Conservation (phyloP, 2,329 filamentous ascomycete genomes). For the Pseudogymnoascus sp. region DNA sequence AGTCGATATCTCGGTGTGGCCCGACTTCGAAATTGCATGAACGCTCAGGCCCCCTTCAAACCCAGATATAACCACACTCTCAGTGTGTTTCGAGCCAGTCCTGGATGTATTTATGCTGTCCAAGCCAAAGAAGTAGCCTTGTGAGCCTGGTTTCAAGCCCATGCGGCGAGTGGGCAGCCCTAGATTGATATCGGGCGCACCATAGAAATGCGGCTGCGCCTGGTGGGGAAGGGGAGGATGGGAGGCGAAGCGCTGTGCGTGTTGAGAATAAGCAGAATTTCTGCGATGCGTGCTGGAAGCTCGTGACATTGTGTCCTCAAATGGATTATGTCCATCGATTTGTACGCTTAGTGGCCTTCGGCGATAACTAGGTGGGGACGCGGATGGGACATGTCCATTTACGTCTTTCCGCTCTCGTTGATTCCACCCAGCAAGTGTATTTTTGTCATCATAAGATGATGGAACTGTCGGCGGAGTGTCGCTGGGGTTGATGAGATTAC, state of each 20-base stretch:
- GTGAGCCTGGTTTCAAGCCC: conserved; percentile 56
- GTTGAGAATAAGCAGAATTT: conserved; percentile 47
- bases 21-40: conserved; percentile 64
- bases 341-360: conserved; percentile 50
- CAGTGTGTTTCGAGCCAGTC: conserved; percentile 27
- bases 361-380: conserved; percentile 29
- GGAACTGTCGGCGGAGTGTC: conserved; percentile 35
- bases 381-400: conserved; percentile 21
- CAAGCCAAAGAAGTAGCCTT: conserved; percentile 74
- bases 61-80: conserved; percentile 68
- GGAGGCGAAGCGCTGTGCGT: conserved; percentile 37
- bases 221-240: conserved; percentile 68
- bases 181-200: conserved; percentile 64
- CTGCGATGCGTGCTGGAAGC: conserved; percentile 36
- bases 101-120: conserved; percentile 54
- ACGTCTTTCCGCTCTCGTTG: conserved; percentile 22
- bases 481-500: conserved; percentile 37
- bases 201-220: conserved; percentile 70
- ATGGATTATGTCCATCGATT: conserved; percentile 23
- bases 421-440: conserved; percentile 22
- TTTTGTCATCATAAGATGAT: conserved; percentile 28
- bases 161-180: conserved; percentile 42
- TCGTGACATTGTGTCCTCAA: conserved; percentile 44
- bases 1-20: conserved; percentile 60
- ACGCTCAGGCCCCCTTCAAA: conserved; percentile 76